Percentiles rank a stretch among this genome's conserved stretches.
Conservation (phyloP, 2,329 filamentous ascomycete genomes). For the Aspergillus sp. region DNA sequence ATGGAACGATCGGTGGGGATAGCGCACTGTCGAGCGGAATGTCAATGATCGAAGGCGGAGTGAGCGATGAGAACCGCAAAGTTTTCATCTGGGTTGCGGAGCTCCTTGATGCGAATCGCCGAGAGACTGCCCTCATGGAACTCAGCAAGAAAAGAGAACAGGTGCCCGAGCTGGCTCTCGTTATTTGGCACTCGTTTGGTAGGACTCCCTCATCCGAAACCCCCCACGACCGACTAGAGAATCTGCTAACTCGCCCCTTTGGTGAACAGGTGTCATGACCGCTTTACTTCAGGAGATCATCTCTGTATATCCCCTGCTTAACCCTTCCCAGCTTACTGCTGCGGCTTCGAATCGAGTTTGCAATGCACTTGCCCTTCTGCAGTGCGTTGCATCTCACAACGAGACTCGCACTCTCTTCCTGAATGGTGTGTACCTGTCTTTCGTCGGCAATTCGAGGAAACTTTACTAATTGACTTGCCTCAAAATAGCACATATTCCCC, state of each 20-base stretch:
- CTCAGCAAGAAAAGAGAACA: conserved; percentile 98
- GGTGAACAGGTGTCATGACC: conserved; percentile 84
- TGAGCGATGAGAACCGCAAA: conserved; percentile 88
- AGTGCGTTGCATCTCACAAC: conserved; percentile 97
- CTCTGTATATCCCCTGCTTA: conserved; percentile 94
- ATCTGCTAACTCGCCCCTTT: conserved; percentile 7
- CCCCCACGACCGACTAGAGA: neutral
- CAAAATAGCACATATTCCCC: conserved; percentile 82
- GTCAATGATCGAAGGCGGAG: conserved; percentile 62
- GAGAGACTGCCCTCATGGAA: conserved; percentile 90
- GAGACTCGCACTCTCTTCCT: conserved; percentile 93
- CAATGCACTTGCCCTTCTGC: conserved; percentile 91
- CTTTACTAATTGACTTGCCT: neutral
- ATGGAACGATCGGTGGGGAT: conserved; percentile 55
- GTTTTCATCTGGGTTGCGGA: conserved; percentile 94
- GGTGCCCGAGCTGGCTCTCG: conserved; percentile 92
- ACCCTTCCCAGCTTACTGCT: conserved; percentile 94
- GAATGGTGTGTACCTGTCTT: conserved; percentile 66
- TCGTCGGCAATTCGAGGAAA: neutral
- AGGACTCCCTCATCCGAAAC: conserved; percentile 40
- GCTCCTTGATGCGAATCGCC: conserved; percentile 80
- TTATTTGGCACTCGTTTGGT: conserved; percentile 99
- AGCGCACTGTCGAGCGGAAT: conserved; percentile 36
- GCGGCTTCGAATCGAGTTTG: conserved; percentile 97
- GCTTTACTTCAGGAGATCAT: conserved; percentile 97